These are phyloP conservation scores for Penicillium vulpinum DNA, from an alignment of 2,329 filamentous ascomycete genomes.

Conservation along the genomic window DNA sequence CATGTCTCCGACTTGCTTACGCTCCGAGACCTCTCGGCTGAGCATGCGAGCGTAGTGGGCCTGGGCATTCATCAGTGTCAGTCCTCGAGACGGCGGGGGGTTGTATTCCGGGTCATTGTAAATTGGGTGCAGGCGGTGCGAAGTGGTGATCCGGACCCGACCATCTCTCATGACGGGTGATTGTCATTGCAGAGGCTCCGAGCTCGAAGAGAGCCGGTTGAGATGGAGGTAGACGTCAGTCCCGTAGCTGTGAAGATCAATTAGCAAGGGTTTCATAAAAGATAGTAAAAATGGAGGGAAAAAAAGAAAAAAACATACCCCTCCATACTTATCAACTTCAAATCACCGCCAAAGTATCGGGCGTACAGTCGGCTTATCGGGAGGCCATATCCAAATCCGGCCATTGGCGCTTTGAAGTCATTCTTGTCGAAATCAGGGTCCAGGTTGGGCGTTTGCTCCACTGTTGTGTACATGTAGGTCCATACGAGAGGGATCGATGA, in stretches of 20 bases:
- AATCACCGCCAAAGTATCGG: constrained; percentile 92
- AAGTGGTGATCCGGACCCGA: constrained; percentile 47
- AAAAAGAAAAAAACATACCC: constrained; percentile 63
- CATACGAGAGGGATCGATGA: constrained; percentile 96
- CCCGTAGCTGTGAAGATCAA: constrained; percentile 68
- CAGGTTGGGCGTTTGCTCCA: constrained; percentile 89
- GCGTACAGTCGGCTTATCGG: constrained; percentile 94
- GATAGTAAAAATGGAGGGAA: background rate
- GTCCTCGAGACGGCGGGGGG: constrained; percentile 49
- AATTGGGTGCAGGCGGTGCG: constrained; percentile 42
- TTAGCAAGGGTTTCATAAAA: background rate
- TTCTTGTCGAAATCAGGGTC: constrained; percentile 98
- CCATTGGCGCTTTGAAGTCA: constrained; percentile 99
- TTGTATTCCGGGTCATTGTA: constrained; percentile 37
- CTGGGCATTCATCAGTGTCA: constrained; percentile 54
- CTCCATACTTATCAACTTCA: constrained; percentile 99
- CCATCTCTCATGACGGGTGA: constrained; percentile 85
- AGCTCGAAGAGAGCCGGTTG: constrained; percentile 91
- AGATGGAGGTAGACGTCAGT: constrained; percentile 98
- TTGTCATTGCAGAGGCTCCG: constrained; percentile 91
- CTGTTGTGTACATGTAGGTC: constrained; percentile 99
- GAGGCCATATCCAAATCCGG: constrained; percentile 95
- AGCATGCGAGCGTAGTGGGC: constrained; percentile 70
- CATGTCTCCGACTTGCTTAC: constrained; percentile 86
- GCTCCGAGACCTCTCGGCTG: constrained; percentile 74